Evolutionary conservation across 306 rosid species (phyloP).

Genomic region (Carpinus viminea): DNA sequence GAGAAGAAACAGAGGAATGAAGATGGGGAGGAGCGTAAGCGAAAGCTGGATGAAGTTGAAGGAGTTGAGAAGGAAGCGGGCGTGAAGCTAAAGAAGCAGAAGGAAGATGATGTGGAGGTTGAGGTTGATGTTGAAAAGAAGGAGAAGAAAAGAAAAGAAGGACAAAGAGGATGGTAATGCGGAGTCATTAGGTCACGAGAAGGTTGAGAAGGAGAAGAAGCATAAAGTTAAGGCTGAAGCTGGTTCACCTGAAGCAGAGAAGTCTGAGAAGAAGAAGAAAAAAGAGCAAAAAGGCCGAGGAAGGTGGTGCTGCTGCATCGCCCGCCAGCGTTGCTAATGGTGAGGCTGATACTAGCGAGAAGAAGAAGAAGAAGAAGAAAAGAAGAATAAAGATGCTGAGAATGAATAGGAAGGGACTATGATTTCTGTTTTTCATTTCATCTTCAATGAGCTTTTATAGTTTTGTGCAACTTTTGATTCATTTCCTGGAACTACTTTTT

Average conservation of each 20-base stretch:
- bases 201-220: conserved; percentile 34
- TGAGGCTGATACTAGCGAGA: conserved; percentile 54
- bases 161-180: conserved; percentile 34
- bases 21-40: conserved; percentile 44
- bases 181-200: conserved; percentile 44
- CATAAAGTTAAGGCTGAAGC: conserved; percentile 41
- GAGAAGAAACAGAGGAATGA: conserved; percentile 33
- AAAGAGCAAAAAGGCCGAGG: conserved; percentile 47
- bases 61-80: conserved; percentile 24
- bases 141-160: conserved; percentile 54
- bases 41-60: conserved; percentile 41
- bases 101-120: conserved; percentile 28
- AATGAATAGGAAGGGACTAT: conserved; percentile 42
- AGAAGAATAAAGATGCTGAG: conserved; percentile 48
- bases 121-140: conserved; percentile 44
- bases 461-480: conserved; percentile 19
- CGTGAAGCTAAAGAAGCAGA: conserved; percentile 31
- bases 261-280: conserved; percentile 76
- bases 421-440: conserved; percentile 5
- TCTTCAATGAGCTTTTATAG: conserved; percentile 16
- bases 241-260: conserved; percentile 44
- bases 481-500: conserved; percentile 14
- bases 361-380: conserved; percentile 57
- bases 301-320: conserved; percentile 9
- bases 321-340: conserved; percentile 28